These are phyloP conservation scores for Chiua sp. DNA, from an alignment of 1,284 basidiomycete species.

Conservation along the genomic window DNA sequence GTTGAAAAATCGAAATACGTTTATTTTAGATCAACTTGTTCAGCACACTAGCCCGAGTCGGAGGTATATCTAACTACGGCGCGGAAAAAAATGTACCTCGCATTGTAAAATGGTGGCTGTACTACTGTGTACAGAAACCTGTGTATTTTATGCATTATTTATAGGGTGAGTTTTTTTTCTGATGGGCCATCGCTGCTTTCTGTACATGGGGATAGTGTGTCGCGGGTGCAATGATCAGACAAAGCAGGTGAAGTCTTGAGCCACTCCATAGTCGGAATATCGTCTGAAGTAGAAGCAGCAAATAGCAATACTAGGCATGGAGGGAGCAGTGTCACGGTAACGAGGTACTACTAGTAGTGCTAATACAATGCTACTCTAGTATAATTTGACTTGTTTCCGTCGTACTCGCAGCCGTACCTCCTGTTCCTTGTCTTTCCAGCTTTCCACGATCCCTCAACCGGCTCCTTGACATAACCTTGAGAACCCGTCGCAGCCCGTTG, in stretches of 20 bases:
- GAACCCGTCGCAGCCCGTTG: slow-evolving; percentile 34
- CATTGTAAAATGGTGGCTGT: too few species aligned
- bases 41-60: too few species aligned
- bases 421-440: slow-evolving; percentile 24
- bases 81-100: too few species aligned
- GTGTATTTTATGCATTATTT: too few species aligned
- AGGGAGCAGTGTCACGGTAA: slow-evolving; percentile 23
- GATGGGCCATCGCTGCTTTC: too few species aligned
- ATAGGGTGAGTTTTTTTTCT: too few species aligned
- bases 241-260: slow-evolving; percentile 30
- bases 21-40: too few species aligned
- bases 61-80: too few species aligned
- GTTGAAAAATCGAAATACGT: too few species aligned
- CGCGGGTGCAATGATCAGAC: slow-evolving; percentile 29
- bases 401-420: background rate
- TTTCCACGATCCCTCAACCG: slow-evolving; percentile 32
- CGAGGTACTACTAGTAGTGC: slow-evolving; percentile 19
- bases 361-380: too few species aligned
- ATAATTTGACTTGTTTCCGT: slow-evolving; percentile 17
- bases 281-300: slow-evolving; percentile 34
- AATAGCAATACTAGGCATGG: slow-evolving; percentile 21
- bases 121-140: too few species aligned
- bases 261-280: slow-evolving; percentile 36
- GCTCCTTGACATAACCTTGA: slow-evolving; percentile 38
- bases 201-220: slow-evolving; percentile 5